A percentile compares a stretch with the other conserved stretches of the same genome.
Conservation (phyloP, 2,329 filamentous ascomycete species). For the Sporothrix humicola region DNA sequence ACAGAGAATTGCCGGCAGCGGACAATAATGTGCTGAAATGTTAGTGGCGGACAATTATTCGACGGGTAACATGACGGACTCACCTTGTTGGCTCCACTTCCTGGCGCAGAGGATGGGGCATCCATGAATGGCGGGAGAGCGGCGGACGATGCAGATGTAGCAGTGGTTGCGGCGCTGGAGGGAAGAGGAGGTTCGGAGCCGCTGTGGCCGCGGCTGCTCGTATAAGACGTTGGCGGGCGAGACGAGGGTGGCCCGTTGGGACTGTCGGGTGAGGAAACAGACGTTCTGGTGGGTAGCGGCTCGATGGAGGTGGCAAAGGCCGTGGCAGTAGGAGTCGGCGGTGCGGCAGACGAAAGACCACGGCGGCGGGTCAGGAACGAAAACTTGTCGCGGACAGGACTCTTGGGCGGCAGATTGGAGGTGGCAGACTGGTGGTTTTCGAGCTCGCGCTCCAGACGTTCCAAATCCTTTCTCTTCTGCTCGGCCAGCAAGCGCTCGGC, state of each 20-base stretch:
- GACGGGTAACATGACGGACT: too few relatives aligned
- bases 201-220: slow-evolving; percentile 46
- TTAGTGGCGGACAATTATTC: too few relatives aligned
- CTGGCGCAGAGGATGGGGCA: slow-evolving; percentile 79
- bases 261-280: slow-evolving; percentile 20
- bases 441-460: slow-evolving; percentile 53
- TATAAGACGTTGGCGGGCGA: slow-evolving; percentile 42
- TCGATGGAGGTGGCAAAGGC: slow-evolving; percentile 36
- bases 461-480: slow-evolving; percentile 56
- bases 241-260: slow-evolving; percentile 45
- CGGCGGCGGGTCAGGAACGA: slow-evolving; percentile 52
- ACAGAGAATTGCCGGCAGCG: slow-evolving; percentile 73
- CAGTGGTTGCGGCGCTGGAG: not conserved
- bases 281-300: not conserved
- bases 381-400: slow-evolving; percentile 57
- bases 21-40: slow-evolving; percentile 54
- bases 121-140: slow-evolving; percentile 58
- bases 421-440: slow-evolving; percentile 45
- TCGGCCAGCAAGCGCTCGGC: slow-evolving; percentile 56
- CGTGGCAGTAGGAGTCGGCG: not conserved
- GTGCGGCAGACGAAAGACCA: slow-evolving; percentile 39
- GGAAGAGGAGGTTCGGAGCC: slow-evolving; percentile 22
- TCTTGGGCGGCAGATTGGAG: slow-evolving; percentile 42
- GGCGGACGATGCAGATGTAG: not conserved
- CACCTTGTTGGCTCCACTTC: slow-evolving; percentile 66